A percentile compares a stretch with the other conserved stretches of the same genome.
These are phyloP conservation scores for Caryopteris hybrid DNA, from an alignment of 305 asterid genomes.

Conservation along the genomic window DNA sequence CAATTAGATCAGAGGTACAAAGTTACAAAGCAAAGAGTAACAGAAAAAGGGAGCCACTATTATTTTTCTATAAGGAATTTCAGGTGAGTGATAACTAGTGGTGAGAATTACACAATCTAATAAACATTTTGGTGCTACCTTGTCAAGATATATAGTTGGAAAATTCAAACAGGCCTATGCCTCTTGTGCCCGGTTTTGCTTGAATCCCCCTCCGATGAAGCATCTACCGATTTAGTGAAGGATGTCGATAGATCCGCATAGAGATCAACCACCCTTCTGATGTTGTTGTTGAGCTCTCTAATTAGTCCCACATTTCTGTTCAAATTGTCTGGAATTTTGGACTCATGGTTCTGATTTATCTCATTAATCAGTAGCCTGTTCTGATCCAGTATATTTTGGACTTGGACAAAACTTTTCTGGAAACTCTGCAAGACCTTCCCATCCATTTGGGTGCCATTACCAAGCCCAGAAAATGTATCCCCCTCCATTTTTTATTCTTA, in stretches of 20 bases:
- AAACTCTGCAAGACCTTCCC: conserved; percentile 69
- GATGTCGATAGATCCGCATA: conserved; percentile 71
- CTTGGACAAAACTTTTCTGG: conserved; percentile 84
- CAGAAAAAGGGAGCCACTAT: conserved; percentile 19
- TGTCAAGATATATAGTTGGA: neutral
- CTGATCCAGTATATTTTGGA: conserved; percentile 73
- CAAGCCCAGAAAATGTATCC: conserved; percentile 56
- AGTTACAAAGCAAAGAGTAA: conserved; percentile 26
- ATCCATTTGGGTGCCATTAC: conserved; percentile 56
- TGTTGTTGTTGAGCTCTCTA: conserved; percentile 77
- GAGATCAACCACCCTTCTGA: conserved; percentile 75
- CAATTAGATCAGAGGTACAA: conserved; percentile 42
- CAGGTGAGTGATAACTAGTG: conserved; percentile 14
- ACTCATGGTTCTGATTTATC: conserved; percentile 90
- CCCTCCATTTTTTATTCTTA: conserved; percentile 73
- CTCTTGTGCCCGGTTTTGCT: conserved; percentile 55
- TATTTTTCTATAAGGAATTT: conserved; percentile 17
- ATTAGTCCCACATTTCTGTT: conserved; percentile 77
- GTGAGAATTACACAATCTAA: conserved; percentile 24
- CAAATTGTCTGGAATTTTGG: conserved; percentile 75
- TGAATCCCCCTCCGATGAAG: conserved; percentile 77
- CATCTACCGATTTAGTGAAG: conserved; percentile 60
- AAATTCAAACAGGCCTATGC: conserved; percentile 39
- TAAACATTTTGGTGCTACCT: conserved; percentile 13
- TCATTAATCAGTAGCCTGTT: conserved; percentile 70